A percentile compares a stretch with the other conserved stretches of the same genome.
Evolutionary conservation across 2,329 filamentous ascomycete species (phyloP).

Genomic region (Pseudocercospora fijiensis): DNA sequence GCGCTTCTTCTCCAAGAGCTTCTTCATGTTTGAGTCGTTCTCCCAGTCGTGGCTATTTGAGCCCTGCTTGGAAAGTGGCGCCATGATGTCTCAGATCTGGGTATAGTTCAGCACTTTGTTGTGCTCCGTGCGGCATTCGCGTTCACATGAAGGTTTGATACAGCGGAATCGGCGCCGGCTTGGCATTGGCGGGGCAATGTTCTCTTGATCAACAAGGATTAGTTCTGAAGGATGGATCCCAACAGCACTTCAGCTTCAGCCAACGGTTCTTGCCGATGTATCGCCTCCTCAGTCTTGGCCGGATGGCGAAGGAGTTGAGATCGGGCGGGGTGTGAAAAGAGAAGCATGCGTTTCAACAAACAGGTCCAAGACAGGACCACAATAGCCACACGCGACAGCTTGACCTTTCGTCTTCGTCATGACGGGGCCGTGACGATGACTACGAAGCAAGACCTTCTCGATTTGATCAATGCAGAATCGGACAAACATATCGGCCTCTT

Average conservation of each 20-base stretch:
- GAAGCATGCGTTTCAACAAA: not conserved
- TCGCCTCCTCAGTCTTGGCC: not conserved
- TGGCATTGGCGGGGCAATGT: not conserved
- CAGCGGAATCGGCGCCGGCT: not conserved
- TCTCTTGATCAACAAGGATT: not conserved
- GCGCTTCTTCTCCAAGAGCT: conserved; percentile 11
- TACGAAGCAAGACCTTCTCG: conserved; percentile 29
- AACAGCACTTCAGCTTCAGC: not conserved
- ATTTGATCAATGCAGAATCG: conserved; percentile 31
- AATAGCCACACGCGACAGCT: not conserved
- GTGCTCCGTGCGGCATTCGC: not conserved
- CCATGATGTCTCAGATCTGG: not conserved
- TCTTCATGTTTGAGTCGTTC: conserved; percentile 12
- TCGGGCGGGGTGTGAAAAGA: not conserved
- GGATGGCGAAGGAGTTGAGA: not conserved
- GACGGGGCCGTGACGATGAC: not conserved
- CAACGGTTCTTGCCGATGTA: not conserved
- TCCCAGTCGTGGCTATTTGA: conserved; percentile 8
- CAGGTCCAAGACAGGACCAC: not conserved
- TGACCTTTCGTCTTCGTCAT: not conserved
- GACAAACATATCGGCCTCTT: conserved; percentile 36
- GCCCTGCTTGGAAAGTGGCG: not conserved
- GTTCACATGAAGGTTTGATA: not conserved
- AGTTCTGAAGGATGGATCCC: no score
- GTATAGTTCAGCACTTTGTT: not conserved